Evolutionary conservation across 2,329 filamentous ascomycete species (phyloP).

Genomic region (Lachnellula hyalina): DNA sequence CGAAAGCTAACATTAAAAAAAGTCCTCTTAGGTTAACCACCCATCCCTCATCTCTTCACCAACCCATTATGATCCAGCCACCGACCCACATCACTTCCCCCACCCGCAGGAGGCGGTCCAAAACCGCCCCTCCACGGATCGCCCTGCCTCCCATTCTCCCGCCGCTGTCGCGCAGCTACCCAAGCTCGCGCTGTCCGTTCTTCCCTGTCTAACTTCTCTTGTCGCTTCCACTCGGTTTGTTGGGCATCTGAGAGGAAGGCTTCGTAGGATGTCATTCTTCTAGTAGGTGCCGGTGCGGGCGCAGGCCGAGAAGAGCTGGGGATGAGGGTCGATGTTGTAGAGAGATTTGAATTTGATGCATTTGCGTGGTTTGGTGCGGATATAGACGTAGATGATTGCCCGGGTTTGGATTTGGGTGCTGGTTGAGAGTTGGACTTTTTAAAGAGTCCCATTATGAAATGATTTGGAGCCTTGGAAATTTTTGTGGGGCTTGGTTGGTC

Average conservation of each 20-base stretch:
- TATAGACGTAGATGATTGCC: too few relatives aligned
- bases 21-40: not conserved
- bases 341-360: conserved; percentile 9
- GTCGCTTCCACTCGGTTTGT: not conserved
- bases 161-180: conserved; percentile 8
- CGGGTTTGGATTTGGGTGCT: too few relatives aligned
- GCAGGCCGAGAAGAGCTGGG: not conserved
- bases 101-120: conserved; percentile 2
- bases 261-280: conserved; percentile 6
- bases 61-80: not conserved
- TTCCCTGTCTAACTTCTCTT: conserved; percentile 1
- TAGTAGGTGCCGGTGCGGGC: not conserved
- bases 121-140: conserved; percentile 22
- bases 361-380: not conserved
- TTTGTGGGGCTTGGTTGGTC: too few relatives aligned
- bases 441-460: too few relatives aligned
- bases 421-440: too few relatives aligned
- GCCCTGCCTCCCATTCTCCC: conserved; percentile 5
- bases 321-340: conserved; percentile 8
- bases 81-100: not conserved
- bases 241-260: conserved; percentile 8
- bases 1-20: too few relatives aligned
- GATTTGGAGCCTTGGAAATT: too few relatives aligned
- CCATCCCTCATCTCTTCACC: not conserved
- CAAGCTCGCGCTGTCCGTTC: conserved; percentile 9